Base-by-base conservation (phyloP, 306 rosid genomes). In the Citrullus amarus region DNA sequence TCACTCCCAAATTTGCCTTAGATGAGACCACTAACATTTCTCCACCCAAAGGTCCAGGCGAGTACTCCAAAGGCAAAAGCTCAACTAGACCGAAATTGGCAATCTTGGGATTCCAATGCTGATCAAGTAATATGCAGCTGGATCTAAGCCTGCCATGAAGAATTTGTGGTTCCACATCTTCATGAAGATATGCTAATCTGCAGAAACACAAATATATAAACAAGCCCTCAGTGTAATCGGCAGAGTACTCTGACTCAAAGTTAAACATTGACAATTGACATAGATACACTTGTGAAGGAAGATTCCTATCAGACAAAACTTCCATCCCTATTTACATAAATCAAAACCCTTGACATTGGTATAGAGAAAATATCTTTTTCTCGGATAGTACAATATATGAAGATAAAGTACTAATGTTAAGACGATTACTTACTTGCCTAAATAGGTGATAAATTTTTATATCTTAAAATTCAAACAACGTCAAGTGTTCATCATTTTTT, bases 101-200 rank as follows among this genome's bases (percentile, higher is more conserved):
- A 25, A 92, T 75, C 79, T 83, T 82, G 9, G 97, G 92, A 76
- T 85, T 84, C 89, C 90, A 92, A 16, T 85, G 78, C 58, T 61
- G 84, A 61, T 90, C 95, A 41, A 90, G 86, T 78, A 92, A 80
- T 69, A 92, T 75, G 78, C 87, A 85, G 79, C 85, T 86, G 5
- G 93, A 76, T 74, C 79, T 90, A 57, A 90, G 28, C 81, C 66
- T 82, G 62, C 92, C 84, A 70, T 87, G 96, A 20, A 90, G 73
- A 76, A 90, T 79, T 81, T 81, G 86, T 67, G 88, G 90, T 44
- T 89, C 90, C 59, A 87, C 85, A 75, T 88, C 88, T 54, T 91
- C 91, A 55, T 90, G 92, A 81, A 92, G 90, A 79, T 90, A 88
- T 34, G 88, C 89, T 85, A 92, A 76, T 84, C 95, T 90, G 89